These are phyloP conservation scores for Pseudocercospora vitis DNA, from an alignment of 2,329 filamentous ascomycete genomes.

Conservation along the genomic window DNA sequence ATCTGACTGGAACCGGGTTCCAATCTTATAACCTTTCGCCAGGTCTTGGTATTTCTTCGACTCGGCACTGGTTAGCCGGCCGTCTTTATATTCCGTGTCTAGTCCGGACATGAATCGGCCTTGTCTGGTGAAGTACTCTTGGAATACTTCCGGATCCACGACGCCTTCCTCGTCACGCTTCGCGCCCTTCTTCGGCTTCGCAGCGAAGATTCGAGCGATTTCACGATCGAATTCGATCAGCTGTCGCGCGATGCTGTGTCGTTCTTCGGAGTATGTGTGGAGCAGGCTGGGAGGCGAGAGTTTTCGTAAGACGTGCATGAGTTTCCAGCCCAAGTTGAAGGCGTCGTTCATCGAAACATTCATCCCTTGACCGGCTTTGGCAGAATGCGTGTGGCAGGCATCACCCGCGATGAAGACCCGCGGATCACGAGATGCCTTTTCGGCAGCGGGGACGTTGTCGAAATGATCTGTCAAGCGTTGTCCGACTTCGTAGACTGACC, in stretches of 20 bases:
- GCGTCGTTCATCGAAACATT: slow-evolving; percentile 70
- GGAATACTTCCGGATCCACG: slow-evolving; percentile 38
- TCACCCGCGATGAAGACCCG: slow-evolving; percentile 71
- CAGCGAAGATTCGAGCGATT: slow-evolving; percentile 50
- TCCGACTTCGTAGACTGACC: slow-evolving; percentile 61
- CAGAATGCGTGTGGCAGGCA: slow-evolving; percentile 55
- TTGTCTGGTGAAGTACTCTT: slow-evolving; percentile 35
- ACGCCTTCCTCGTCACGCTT: slow-evolving; percentile 29
- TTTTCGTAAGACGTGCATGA: slow-evolving; percentile 47
- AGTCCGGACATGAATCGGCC: slow-evolving; percentile 39
- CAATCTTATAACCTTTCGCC: slow-evolving; percentile 35
- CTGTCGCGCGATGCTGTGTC: slow-evolving; percentile 62
- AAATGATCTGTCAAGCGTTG: slow-evolving; percentile 64
- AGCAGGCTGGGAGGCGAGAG: slow-evolving; percentile 40
- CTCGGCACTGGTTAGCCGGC: slow-evolving; percentile 27
- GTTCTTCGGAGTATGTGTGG: slow-evolving; percentile 53
- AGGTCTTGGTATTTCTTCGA: slow-evolving; percentile 31
- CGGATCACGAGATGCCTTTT: slow-evolving; percentile 53
- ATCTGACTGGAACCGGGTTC: slow-evolving; percentile 37
- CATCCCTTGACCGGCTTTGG: slow-evolving; percentile 70
- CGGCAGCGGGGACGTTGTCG: slow-evolving; percentile 57
- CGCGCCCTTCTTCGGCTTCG: slow-evolving; percentile 35
- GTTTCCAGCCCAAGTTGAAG: slow-evolving; percentile 60
- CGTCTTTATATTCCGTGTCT: slow-evolving; percentile 33
- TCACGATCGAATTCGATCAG: slow-evolving; percentile 60